Base-by-base conservation (phyloP, 345 rosid species). In the Camelina sativa region DNA sequence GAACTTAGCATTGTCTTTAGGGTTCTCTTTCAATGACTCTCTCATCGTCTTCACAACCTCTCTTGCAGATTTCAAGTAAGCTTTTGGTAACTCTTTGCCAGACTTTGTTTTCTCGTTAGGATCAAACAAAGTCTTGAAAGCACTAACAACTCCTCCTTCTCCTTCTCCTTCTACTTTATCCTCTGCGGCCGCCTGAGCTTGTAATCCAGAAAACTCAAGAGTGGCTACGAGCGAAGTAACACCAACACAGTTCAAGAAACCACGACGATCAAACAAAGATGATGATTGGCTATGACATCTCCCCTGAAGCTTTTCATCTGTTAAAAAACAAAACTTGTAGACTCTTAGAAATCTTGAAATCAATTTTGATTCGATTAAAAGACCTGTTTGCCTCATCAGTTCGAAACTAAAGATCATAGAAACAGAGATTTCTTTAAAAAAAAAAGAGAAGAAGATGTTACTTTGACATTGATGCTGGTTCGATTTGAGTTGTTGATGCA, bases 41-140 rank as follows among this genome's bases (percentile, higher is more conserved):
- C 92, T 87, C 65, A 91, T 81, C 1, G 89, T 88, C 79, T 87
- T 92, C 70, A 91, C 92, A 17, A 91, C 86, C 59, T 91, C 96
- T 59, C 92, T 86, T 15, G 93, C 99, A 8, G 97, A 84, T 68
- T 89, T 92, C 81, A 95, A 75, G 91, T 90, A 91, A 34, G 90
- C 97, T 82, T 90, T 90, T 2, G 99, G 99, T 68, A 95, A 63
- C 50, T 88, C 67, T 79, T 90, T 92, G 4, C 97, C 97, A 0
- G 83, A 84, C 76, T 86, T 95, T 8, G 97, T 87, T 70, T 72
- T 84, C 83, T 91, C 96, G 7, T 91, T 66, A 0, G 97, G 91
- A 87, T 91, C 93, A 57, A 95, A 85, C 68, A 90, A 51, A 8
- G 97, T 81, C 76, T 85, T 85, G 44, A 95, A 81, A 3, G 89